A percentile compares a stretch with the other conserved stretches of the same genome.
These are phyloP conservation scores for Mycena citricolor DNA, from an alignment of 1,284 basidiomycete species.

Conservation along the genomic window DNA sequence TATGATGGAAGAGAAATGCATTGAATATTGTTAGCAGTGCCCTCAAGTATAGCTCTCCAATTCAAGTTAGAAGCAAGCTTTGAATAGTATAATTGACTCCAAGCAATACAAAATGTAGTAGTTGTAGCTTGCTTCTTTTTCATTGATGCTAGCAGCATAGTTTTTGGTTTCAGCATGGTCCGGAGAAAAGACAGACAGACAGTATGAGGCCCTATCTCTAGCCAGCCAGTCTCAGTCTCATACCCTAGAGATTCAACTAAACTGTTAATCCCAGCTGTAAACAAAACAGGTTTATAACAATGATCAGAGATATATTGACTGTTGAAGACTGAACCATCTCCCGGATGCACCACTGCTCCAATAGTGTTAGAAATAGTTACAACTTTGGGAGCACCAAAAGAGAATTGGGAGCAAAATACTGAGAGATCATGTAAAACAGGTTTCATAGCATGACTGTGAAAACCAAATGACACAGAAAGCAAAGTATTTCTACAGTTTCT, in stretches of 20 bases:
- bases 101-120: conserved; percentile 42
- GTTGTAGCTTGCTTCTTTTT: conserved; percentile 45
- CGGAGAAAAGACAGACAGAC: conserved; percentile 57
- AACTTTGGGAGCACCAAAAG: conserved; percentile 47
- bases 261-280: conserved; percentile 47
- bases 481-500: conserved; percentile 39
- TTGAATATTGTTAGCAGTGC: conserved; percentile 36
- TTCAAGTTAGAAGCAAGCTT: conserved; percentile 34
- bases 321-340: conserved; percentile 48
- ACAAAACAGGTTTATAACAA: conserved; percentile 59
- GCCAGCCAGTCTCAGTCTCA: conserved; percentile 44
- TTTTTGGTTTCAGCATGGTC: conserved; percentile 33
- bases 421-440: conserved; percentile 51
- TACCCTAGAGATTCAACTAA: conserved; percentile 34
- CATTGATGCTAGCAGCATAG: conserved; percentile 48
- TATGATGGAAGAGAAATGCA: conserved; percentile 59
- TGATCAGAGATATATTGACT: conserved; percentile 58
- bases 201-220: conserved; percentile 67
- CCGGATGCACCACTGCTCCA: conserved; percentile 52
- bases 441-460: conserved; percentile 62
- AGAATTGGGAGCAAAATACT: conserved; percentile 36
- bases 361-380: conserved; percentile 60
- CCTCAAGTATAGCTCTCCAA: conserved; percentile 58
- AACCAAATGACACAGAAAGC: conserved; percentile 59
- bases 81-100: conserved; percentile 50